Evolutionary conservation across 2,329 filamentous ascomycete genomes (phyloP).

Genomic region (Cladosporium sphaerospermum): DNA sequence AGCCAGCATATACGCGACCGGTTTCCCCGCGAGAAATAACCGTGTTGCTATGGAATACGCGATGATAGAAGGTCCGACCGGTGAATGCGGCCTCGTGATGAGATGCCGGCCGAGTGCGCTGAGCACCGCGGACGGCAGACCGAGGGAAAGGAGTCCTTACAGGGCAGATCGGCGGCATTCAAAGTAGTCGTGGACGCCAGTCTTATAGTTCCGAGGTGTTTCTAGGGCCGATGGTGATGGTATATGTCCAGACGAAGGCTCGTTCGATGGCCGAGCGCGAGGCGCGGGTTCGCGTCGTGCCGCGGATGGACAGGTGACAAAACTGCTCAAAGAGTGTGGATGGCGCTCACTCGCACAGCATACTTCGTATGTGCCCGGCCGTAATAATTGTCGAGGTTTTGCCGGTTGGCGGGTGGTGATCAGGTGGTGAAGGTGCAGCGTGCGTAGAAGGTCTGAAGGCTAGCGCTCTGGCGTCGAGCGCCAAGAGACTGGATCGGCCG

Average conservation of each 20-base stretch:
- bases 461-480: not conserved
- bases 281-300: conserved; percentile 15
- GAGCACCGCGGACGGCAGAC: conserved; percentile 14
- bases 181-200: conserved; percentile 10
- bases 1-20: conserved; percentile 37
- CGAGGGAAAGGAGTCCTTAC: conserved; percentile 13
- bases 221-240: conserved; percentile 19
- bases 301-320: conserved; percentile 8
- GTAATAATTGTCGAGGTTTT: conserved; percentile 12
- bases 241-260: conserved; percentile 22
- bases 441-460: not conserved
- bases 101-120: conserved; percentile 22
- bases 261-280: conserved; percentile 22
- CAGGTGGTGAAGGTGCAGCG: not conserved
- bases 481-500: not conserved
- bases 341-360: conserved; percentile 52
- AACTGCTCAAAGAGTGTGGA: conserved; percentile 28
- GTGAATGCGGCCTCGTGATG: conserved; percentile 27
- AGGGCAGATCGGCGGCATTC: conserved; percentile 15
- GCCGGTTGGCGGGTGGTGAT: not conserved
- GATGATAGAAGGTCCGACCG: conserved; percentile 35
- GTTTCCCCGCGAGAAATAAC: conserved; percentile 31
- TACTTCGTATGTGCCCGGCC: conserved; percentile 36
- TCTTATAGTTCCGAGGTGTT: conserved; percentile 17
- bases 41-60: conserved; percentile 18